A percentile compares a stretch with the other conserved stretches of the same genome.
These are phyloP conservation scores for Colletotrichum filicis DNA, from an alignment of 2,329 filamentous ascomycete species.

Conservation along the genomic window DNA sequence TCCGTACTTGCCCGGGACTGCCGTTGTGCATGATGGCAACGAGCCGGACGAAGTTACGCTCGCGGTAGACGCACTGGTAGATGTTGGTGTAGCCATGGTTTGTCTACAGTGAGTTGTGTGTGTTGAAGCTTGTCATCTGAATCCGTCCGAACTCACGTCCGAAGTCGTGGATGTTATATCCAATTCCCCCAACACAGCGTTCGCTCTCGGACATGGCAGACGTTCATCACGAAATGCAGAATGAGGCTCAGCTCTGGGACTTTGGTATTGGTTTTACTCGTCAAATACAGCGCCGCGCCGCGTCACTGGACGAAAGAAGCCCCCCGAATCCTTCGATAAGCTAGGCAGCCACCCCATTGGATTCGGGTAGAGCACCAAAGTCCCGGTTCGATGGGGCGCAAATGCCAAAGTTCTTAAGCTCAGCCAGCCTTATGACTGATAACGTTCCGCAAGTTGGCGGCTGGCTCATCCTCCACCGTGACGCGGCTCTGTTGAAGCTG, in stretches of 20 bases:
- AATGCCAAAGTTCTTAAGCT: neutral
- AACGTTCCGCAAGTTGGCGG: neutral
- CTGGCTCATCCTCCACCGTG: neutral
- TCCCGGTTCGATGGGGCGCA: neutral
- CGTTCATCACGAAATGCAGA: neutral
- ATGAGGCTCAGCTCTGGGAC: slow-evolving; percentile 2
- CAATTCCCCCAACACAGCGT: neutral
- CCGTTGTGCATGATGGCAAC: slow-evolving; percentile 41
- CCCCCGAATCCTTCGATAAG: slow-evolving; percentile 4
- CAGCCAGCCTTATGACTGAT: neutral
- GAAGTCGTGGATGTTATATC: slow-evolving; percentile 4
- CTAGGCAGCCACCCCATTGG: neutral
- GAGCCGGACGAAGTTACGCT: slow-evolving; percentile 17
- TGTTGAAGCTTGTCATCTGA: neutral
- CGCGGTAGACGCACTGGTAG: neutral
- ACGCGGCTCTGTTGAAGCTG: neutral
- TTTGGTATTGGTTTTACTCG: neutral
- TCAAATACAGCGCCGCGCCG: neutral
- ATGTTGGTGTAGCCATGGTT: neutral
- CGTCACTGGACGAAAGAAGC: slow-evolving; percentile 14
- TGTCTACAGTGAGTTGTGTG: neutral
- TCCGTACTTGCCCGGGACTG: slow-evolving; percentile 46
- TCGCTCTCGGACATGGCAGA: neutral
- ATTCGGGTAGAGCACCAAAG: neutral
- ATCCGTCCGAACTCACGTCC: slow-evolving; percentile 16